Evolutionary conservation across 106 monocot species (phyloP).

Genomic region (Dioscorea dumetorum): DNA sequence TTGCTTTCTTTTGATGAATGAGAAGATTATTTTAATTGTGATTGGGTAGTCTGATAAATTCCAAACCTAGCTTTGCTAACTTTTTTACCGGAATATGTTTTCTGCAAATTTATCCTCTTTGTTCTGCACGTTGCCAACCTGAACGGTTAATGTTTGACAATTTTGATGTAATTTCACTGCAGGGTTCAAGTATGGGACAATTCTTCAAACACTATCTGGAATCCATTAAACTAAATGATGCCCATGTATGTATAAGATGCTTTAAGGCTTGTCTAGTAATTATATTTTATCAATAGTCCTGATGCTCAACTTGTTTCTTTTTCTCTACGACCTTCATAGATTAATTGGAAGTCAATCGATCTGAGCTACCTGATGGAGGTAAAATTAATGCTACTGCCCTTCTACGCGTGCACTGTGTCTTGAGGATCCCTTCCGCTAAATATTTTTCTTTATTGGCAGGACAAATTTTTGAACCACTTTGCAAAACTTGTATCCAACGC

Average conservation of each 20-base stretch:
- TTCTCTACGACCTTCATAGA: constrained; percentile 23
- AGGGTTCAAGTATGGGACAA: constrained; percentile 99
- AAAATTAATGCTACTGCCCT: constrained; percentile 5
- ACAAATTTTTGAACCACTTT: constrained; percentile 58
- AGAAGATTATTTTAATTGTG: neutral
- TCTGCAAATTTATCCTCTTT: neutral
- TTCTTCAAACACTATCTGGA: constrained; percentile 85
- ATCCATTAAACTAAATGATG: constrained; percentile 89
- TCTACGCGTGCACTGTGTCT: neutral
- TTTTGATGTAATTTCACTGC: constrained; percentile 7
- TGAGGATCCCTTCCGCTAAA: neutral
- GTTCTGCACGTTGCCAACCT: neutral
- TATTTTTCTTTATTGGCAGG: constrained; percentile 32
- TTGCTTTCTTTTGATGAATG: neutral
- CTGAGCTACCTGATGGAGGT: constrained; percentile 83
- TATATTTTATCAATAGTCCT: neutral
- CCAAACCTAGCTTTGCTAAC: neutral
- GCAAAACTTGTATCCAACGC: constrained; percentile 70
- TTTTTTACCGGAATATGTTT: neutral
- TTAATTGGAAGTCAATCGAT: constrained; percentile 86
- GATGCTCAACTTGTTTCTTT: constrained; percentile 4
- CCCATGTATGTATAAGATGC: constrained; percentile 38
- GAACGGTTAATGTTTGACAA: neutral
- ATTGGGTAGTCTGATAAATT: neutral
- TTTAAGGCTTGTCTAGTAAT: neutral